Conservation (phyloP, 2,329 filamentous ascomycete genomes). For the Mycosphaerella arachidis region DNA sequence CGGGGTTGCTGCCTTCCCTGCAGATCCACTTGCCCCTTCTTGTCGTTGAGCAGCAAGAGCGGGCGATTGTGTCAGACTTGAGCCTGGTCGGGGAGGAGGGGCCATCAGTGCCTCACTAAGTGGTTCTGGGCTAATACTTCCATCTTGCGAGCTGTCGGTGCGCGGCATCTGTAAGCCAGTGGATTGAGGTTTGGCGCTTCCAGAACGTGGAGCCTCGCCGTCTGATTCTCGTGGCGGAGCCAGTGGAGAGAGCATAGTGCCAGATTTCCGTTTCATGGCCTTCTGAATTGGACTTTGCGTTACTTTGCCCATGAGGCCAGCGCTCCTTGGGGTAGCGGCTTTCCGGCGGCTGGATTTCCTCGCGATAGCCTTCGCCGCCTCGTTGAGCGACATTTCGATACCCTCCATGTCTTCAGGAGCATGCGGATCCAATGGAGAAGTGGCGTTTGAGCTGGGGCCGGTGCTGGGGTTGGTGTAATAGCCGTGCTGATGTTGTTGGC, state of each 20-base stretch:
- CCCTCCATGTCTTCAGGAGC: conserved; percentile 42
- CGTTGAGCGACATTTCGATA: conserved; percentile 28
- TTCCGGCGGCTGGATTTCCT: conserved; percentile 45
- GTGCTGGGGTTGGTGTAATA: conserved; percentile 50
- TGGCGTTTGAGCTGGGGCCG: conserved; percentile 47
- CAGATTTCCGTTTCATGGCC: conserved; percentile 51
- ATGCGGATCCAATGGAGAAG: conserved; percentile 42
- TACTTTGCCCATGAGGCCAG: conserved; percentile 46
- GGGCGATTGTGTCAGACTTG: conserved; percentile 62
- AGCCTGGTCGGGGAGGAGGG: conserved; percentile 56
- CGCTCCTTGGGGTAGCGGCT: conserved; percentile 44
- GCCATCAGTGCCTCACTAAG: conserved; percentile 47
- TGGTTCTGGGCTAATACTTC: conserved; percentile 50
- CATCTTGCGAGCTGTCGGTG: conserved; percentile 40
- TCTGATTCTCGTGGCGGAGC: conserved; percentile 45
- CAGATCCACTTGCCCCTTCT: conserved; percentile 1
- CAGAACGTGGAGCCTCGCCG: conserved; percentile 35
- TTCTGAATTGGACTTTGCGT: conserved; percentile 71
- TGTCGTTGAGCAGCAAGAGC: conserved; percentile 56
- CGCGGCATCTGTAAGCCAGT: conserved; percentile 21
- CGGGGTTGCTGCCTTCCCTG: conserved; percentile 29
- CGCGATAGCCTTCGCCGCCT: conserved; percentile 37
- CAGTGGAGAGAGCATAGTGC: conserved; percentile 37
- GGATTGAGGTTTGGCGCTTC: conserved; percentile 24
- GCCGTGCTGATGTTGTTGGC: conserved; percentile 40